phyloP scores from a whole-genome alignment of 371 early-diverging fungal species.

The Entomophthora muscae region DNA sequence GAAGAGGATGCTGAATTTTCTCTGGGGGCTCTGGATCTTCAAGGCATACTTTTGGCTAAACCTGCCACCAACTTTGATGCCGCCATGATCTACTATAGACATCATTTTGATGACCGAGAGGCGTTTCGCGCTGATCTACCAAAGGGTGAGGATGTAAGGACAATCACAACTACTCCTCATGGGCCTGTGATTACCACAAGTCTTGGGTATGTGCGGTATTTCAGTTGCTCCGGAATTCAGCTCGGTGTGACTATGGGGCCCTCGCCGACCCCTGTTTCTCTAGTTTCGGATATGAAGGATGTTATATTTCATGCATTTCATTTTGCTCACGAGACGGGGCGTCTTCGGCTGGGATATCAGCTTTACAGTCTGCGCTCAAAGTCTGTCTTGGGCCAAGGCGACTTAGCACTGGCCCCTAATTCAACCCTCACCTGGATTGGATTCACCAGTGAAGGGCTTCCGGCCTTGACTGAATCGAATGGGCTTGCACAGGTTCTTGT shows the following conservation, averaged over 20 bases:
- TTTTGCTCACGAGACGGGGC: background rate
- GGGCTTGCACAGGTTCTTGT: background rate
- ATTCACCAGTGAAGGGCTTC: background rate
- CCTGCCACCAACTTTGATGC: background rate
- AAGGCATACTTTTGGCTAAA: background rate
- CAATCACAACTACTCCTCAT: background rate
- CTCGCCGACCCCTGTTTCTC: background rate
- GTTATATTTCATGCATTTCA: background rate
- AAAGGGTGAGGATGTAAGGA: background rate
- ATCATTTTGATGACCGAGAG: background rate
- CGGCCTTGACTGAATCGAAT: background rate
- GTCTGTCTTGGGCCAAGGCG: background rate
- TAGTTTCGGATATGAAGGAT: background rate
- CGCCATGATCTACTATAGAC: background rate
- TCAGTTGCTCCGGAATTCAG: background rate
- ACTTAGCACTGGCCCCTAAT: background rate
- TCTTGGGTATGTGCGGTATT: background rate
- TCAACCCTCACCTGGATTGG: background rate
- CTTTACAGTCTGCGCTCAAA: background rate
- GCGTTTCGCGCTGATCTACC: background rate
- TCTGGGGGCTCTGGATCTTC: background rate
- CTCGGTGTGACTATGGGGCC: background rate
- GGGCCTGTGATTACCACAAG: background rate
- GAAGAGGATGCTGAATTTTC: background rate
- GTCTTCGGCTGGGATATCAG: background rate